Evolutionary conservation across 139 green algal genomes (phyloP), one percentile per base, ranked within the genome.

Genomic region (Edaphochlamys debaryana): DNA sequence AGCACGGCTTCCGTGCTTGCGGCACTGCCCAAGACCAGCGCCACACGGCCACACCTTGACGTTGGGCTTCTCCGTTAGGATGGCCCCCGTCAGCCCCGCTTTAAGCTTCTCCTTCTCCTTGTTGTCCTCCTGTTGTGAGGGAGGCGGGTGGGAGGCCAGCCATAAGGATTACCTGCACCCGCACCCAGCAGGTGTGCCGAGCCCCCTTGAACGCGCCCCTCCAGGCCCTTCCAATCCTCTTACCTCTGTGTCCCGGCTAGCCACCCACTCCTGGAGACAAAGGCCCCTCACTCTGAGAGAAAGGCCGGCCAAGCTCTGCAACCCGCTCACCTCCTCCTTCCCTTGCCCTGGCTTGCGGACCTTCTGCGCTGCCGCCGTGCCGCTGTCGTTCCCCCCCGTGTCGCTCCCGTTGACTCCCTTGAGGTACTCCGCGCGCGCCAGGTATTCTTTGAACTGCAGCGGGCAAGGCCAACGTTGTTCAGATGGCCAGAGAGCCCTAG

Each of bases 381-480:
- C 81, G 60, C 69, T 82, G 34, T 86, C 73, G 30, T 70, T 68
- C 36, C 48, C 76, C 22, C 62, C 77, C 29, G 63, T 87, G 69
- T 90, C 82, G 66, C 81, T 74, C 15, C 82, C 91, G 60, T 93
- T 90, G 36, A 96, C 71, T 37, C 85, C 85, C 69, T 98, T 97
- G 32, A 99, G 87, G 89, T 98, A 94, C 91, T 99, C 96, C 11
- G 97, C 97, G 0, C 97, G 88, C 20, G 89, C 71, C 40, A 99
- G 80, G 80, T 99, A 99, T 67, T 99, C 97, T 71, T 91, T 93
- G 80, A 98, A 96, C 95, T 98, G 94, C 68, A 67, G n/a, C n/a
- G n/a, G n/a, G n/a, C n/a, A n/a, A n/a, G n/a, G n/a, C n/a, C n/a
- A n/a, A n/a, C n/a, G n/a, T 9, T 38, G 7, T 30, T n/a, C 13